A percentile compares a stretch with the other conserved stretches of the same genome.
Evolutionary conservation across 1,284 basidiomycete genomes (phyloP).

Genomic region (Marasmius sp.): DNA sequence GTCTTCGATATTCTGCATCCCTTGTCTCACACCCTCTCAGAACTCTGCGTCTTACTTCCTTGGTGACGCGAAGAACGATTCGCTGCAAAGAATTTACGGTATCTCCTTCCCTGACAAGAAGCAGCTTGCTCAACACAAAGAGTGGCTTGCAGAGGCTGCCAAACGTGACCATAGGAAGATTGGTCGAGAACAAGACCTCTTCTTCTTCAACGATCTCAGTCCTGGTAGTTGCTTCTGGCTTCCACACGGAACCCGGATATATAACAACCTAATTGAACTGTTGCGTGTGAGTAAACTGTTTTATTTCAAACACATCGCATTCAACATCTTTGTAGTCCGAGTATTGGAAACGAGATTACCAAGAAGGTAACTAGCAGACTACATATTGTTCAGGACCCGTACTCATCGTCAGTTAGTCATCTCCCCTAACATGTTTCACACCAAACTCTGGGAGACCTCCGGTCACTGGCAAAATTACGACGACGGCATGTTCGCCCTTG

Average conservation of each 20-base stretch:
- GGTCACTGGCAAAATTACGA: constrained; percentile 98
- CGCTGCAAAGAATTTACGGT: constrained; percentile 95
- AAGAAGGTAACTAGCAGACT: constrained; percentile 57
- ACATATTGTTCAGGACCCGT: background rate
- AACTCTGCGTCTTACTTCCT: constrained; percentile 99
- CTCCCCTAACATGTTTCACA: constrained; percentile 97
- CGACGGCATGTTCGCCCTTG: constrained; percentile 96
- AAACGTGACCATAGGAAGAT: constrained; percentile 98
- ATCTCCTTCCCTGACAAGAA: constrained; percentile 99
- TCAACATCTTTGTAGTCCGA: constrained; percentile 48
- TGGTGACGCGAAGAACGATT: constrained; percentile 92
- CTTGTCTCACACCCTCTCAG: constrained; percentile 35
- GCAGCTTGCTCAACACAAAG: constrained; percentile 94
- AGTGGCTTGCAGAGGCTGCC: constrained; percentile 93
- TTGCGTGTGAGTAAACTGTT: constrained; percentile 68
- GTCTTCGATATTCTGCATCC: background rate
- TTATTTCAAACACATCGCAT: constrained; percentile 5
- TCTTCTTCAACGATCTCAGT: constrained; percentile 97
- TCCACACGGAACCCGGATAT: constrained; percentile 95
- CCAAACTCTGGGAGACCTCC: constrained; percentile 97
- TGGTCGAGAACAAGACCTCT: constrained; percentile 96
- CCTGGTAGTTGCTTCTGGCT: constrained; percentile 98
- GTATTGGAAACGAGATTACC: constrained; percentile 86
- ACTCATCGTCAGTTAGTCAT: constrained; percentile 60
- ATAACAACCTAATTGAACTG: constrained; percentile 91